phyloP scores from a whole-genome alignment of 768 basidiomycete genomes.

The Coprinopsis marcescibilis region DNA sequence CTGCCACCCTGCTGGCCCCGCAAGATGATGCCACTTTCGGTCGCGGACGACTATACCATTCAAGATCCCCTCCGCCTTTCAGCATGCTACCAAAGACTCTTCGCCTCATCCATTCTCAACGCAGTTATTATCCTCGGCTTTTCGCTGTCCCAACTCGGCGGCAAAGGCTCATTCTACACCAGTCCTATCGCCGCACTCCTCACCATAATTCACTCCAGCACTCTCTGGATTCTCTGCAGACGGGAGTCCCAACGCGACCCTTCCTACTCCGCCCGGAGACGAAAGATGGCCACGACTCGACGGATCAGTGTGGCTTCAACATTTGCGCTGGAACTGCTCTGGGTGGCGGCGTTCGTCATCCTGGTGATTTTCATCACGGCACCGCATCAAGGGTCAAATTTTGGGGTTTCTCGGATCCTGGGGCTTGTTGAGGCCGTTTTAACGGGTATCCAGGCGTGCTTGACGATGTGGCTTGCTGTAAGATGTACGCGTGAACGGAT shows the following conservation, averaged over 20 bases:
- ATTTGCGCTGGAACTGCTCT: conserved; percentile 3
- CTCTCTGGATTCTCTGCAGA: conserved; percentile 1
- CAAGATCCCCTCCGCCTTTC: not conserved
- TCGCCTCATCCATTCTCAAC: conserved; percentile 7
- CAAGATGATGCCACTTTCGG: conserved; percentile 7
- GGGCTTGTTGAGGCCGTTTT: conserved; percentile 5
- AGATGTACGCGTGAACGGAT: not conserved
- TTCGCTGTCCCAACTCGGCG: conserved; percentile 5
- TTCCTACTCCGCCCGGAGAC: not conserved
- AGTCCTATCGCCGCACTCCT: conserved; percentile 3
- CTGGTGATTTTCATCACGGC: conserved; percentile 2
- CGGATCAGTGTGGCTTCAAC: conserved; percentile 1
- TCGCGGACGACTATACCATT: conserved; percentile 7
- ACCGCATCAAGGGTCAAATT: not conserved
- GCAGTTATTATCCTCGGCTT: conserved; percentile 3
- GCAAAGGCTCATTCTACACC: not conserved
- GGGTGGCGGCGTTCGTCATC: conserved; percentile 5
- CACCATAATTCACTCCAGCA: conserved; percentile 4
- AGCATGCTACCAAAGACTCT: not conserved
- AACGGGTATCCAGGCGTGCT: conserved; percentile 7
- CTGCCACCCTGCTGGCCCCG: not conserved
- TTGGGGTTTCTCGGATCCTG: not conserved
- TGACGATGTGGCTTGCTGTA: conserved; percentile 7
- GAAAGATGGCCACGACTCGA: conserved; percentile 4
- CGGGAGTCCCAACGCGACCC: not conserved